phyloP scores from a whole-genome alignment of 2,329 filamentous ascomycete genomes.

The Fusarium poae region DNA sequence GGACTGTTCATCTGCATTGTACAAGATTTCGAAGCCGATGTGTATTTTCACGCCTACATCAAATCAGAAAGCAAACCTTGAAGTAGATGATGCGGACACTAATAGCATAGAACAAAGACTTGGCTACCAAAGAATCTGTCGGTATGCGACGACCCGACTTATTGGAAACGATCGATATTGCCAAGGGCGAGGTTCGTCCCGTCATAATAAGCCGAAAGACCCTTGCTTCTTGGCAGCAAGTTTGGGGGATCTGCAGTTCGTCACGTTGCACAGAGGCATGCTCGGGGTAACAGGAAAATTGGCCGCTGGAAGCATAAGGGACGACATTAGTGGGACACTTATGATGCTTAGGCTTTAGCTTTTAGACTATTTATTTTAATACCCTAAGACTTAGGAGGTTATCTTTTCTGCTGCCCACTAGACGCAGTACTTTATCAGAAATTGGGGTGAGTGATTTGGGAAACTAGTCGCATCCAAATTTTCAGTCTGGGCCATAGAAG shows the following conservation, averaged over 20 bases:
- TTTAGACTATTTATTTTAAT: too few species aligned
- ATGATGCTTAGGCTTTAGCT: too few species aligned
- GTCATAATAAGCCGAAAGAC: neutral
- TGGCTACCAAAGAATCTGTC: neutral
- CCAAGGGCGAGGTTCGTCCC: slow-evolving; percentile 1
- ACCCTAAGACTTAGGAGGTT: too few species aligned
- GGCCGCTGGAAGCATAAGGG: too few species aligned
- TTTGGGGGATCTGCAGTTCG: slow-evolving; percentile 4
- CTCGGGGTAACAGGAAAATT: too few species aligned
- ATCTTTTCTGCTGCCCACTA: too few species aligned
- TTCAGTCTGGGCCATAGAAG: too few species aligned
- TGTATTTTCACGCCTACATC: rapidly evolving
- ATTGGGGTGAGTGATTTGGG: neutral
- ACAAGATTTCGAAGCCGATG: too few species aligned
- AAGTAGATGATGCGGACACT: neutral
- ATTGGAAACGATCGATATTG: neutral
- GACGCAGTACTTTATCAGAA: neutral
- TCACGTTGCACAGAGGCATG: neutral
- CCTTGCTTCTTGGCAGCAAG: neutral
- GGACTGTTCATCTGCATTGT: rapidly evolving
- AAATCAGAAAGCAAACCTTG: neutral
- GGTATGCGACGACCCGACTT: neutral
- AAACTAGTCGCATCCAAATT: neutral
- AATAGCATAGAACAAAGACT: neutral
- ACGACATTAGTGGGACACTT: too few species aligned